phyloP scores from a whole-genome alignment of 108 stramenopile species.

The Stephanodiscus triporus region DNA sequence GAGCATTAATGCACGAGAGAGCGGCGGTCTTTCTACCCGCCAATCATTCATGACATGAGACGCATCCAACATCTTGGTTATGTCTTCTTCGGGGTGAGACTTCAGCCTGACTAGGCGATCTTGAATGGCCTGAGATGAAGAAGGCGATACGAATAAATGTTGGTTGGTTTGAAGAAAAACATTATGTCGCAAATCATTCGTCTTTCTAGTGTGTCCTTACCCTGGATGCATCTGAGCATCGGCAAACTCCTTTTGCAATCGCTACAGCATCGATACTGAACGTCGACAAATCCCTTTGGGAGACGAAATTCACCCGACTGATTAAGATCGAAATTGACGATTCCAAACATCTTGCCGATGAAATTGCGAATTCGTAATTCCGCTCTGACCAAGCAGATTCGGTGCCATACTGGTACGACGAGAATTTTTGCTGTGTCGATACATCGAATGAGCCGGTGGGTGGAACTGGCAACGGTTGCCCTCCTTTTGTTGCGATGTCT shows the following conservation, averaged over 20 bases:
- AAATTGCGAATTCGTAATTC: slow-evolving; percentile 30
- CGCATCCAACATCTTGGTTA: slow-evolving; percentile 34
- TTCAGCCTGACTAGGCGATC: slow-evolving; percentile 23
- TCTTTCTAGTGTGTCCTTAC: background rate
- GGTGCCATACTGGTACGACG: background rate
- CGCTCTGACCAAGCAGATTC: slow-evolving; percentile 18
- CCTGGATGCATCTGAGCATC: slow-evolving; percentile 45
- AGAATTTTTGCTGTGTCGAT: background rate
- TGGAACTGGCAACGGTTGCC: slow-evolving; percentile 25
- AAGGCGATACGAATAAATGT: background rate
- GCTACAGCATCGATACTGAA: slow-evolving; percentile 41
- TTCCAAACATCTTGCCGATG: slow-evolving; percentile 34
- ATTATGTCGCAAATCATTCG: background rate
- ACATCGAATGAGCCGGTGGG: slow-evolving; percentile 35
- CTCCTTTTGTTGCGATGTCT: background rate
- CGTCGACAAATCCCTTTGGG: slow-evolving; percentile 9
- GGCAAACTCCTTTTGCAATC: slow-evolving; percentile 42
- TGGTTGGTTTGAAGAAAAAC: background rate
- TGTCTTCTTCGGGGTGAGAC: slow-evolving; percentile 40
- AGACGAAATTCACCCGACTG: slow-evolving; percentile 22
- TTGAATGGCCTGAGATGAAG: slow-evolving; percentile 26
- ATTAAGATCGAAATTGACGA: slow-evolving; percentile 27
- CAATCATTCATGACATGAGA: slow-evolving; percentile 14
- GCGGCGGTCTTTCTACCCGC: background rate
- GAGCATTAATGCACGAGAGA: slow-evolving; percentile 15